phyloP scores from a whole-genome alignment of 176 grass and related monocot genomes.

The Pontederia paniculata region DNA sequence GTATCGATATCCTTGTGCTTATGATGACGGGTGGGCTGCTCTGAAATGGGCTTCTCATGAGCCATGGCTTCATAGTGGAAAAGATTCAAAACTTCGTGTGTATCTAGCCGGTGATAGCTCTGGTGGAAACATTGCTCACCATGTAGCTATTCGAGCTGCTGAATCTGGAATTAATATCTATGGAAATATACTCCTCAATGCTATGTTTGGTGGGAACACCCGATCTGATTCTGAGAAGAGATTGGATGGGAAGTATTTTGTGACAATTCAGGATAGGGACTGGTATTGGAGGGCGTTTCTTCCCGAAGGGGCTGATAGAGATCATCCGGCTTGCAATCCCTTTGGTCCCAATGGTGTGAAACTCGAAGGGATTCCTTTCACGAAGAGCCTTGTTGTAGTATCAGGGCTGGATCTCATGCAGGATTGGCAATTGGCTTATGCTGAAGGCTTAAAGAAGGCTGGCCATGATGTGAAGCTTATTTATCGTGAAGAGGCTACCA shows the following conservation, averaged over 20 bases:
- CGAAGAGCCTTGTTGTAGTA: slow-evolving; percentile 92
- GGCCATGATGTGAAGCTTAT: slow-evolving; percentile 68
- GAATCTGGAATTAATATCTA: slow-evolving; percentile 50
- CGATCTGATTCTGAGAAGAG: slow-evolving; percentile 76
- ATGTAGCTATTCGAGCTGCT: slow-evolving; percentile 66
- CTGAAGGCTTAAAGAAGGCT: slow-evolving; percentile 57
- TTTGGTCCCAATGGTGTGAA: slow-evolving; percentile 65
- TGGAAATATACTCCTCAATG: slow-evolving; percentile 90
- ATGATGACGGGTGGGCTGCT: slow-evolving; percentile 82
- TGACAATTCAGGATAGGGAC: slow-evolving; percentile 91
- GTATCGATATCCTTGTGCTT: slow-evolving; percentile 83
- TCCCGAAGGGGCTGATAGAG: slow-evolving; percentile 68
- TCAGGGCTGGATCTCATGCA: slow-evolving; percentile 81
- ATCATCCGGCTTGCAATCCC: slow-evolving; percentile 87
- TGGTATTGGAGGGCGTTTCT: slow-evolving; percentile 99
- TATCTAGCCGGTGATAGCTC: slow-evolving; percentile 96
- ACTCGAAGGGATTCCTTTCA: slow-evolving; percentile 44
- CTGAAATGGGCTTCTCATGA: slow-evolving; percentile 75
- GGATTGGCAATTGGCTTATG: slow-evolving; percentile 79
- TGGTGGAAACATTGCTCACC: slow-evolving; percentile 94
- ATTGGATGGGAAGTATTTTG: slow-evolving; percentile 94
- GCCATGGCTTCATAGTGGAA: slow-evolving; percentile 61
- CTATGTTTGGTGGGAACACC: slow-evolving; percentile 77
- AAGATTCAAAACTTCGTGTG: slow-evolving; percentile 29
- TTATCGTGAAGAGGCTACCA: slow-evolving; percentile 69